Percentiles rank a stretch among this genome's conserved stretches.
phyloP scores from a whole-genome alignment of 2,329 filamentous ascomycete species.

The Neofusicoccum cordaticola region DNA sequence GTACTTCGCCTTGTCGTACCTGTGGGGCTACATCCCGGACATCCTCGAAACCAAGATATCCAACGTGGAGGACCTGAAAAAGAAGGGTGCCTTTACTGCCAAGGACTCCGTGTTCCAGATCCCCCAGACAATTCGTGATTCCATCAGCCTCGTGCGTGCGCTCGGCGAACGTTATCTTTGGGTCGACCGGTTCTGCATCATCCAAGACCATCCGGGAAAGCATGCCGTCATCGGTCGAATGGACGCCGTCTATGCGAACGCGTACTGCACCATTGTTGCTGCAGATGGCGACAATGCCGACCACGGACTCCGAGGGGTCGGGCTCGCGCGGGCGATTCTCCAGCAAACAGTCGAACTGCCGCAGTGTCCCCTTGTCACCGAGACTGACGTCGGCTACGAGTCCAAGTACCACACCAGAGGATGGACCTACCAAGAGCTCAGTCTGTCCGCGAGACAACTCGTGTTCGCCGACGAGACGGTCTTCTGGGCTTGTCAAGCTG shows the following conservation, averaged over 20 bases:
- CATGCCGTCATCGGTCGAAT: constrained; percentile 1
- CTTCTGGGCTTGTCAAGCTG: background rate
- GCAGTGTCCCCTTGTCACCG: no score
- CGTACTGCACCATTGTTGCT: constrained; percentile 4
- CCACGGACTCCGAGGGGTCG: background rate
- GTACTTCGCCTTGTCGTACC: background rate
- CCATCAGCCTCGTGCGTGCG: background rate
- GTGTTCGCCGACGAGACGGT: background rate
- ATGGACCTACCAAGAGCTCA: background rate
- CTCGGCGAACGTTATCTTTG: constrained; percentile 7
- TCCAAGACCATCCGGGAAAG: constrained; percentile 7
- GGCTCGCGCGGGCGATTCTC: background rate
- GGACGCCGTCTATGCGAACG: constrained; percentile 5
- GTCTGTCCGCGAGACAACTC: background rate
- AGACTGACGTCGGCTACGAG: no score
- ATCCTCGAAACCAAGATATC: background rate
- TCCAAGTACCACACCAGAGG: background rate
- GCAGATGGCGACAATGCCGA: background rate
- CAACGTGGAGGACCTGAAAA: background rate
- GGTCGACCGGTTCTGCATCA: constrained; percentile 17
- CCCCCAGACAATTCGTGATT: background rate
- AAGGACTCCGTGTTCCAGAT: background rate
- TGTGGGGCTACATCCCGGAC: background rate
- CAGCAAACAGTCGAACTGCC: background rate
- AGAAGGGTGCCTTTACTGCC: background rate